Evolutionary conservation across 768 basidiomycete genomes (phyloP).

Genomic region (Neoboletus magnificus): DNA sequence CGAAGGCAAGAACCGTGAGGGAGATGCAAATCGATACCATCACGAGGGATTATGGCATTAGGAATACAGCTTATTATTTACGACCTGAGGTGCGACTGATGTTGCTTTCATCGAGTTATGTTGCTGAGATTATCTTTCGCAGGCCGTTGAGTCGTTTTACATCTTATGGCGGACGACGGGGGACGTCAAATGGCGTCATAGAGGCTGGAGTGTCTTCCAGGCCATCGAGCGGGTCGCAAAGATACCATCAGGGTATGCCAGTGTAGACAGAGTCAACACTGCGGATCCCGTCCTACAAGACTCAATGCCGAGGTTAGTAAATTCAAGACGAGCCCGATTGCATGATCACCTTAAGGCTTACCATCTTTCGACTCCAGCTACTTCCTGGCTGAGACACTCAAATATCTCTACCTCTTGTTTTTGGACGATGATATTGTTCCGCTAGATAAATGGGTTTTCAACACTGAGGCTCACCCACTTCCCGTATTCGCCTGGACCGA

Average conservation of each 20-base stretch:
- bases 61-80: slow-evolving; percentile 49
- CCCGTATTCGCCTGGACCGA: slow-evolving; percentile 65
- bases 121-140: slow-evolving; percentile 2
- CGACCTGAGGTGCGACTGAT: slow-evolving; percentile 60
- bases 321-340: neutral
- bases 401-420: slow-evolving; percentile 74
- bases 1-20: slow-evolving; percentile 11
- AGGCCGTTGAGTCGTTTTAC: slow-evolving; percentile 75
- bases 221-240: slow-evolving; percentile 59
- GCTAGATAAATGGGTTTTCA: slow-evolving; percentile 57
- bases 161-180: slow-evolving; percentile 69
- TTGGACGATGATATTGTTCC: slow-evolving; percentile 57
- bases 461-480: slow-evolving; percentile 76
- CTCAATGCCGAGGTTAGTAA: slow-evolving; percentile 70
- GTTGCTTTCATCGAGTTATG: neutral
- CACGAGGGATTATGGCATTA: slow-evolving; percentile 53
- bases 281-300: slow-evolving; percentile 42
- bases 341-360: neutral
- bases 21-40: slow-evolving; percentile 22
- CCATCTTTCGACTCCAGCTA: slow-evolving; percentile 31
- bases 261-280: slow-evolving; percentile 46
- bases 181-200: slow-evolving; percentile 63
- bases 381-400: slow-evolving; percentile 60
- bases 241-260: slow-evolving; percentile 61
- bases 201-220: slow-evolving; percentile 69